Evolutionary conservation across 2,329 filamentous ascomycete species (phyloP).

Genomic region (Aspergillus pseudonomiae): DNA sequence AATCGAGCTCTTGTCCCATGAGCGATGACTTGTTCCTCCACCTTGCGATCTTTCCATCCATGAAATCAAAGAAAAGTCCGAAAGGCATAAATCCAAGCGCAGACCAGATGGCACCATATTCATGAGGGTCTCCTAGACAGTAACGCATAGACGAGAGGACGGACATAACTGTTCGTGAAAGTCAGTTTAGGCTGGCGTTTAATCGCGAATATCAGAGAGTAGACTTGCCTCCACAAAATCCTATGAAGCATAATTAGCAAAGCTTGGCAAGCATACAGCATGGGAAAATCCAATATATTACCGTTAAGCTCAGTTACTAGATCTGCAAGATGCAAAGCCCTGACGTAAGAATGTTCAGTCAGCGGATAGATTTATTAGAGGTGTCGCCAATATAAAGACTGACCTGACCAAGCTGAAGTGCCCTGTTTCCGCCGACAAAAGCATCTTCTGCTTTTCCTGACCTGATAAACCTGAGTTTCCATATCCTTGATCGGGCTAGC

Average conservation of each 20-base stretch:
- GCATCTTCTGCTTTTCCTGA: conserved; percentile 54
- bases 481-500: conserved; percentile 6
- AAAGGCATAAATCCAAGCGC: conserved; percentile 88
- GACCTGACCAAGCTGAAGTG: conserved; percentile 56
- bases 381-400: conserved; percentile 21
- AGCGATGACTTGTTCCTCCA: conserved; percentile 97
- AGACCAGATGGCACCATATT: conserved; percentile 73
- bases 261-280: background rate
- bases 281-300: conserved; percentile 25
- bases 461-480: conserved; percentile 31
- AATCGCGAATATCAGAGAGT: background rate
- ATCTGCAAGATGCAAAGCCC: conserved; percentile 54
- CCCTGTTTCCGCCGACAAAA: conserved; percentile 50
- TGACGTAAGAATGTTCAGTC: conserved; percentile 25
- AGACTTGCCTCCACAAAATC: conserved; percentile 53
- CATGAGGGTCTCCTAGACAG: conserved; percentile 71
- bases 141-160: conserved; percentile 94
- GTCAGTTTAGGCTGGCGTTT: conserved; percentile 21
- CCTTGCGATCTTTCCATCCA: conserved; percentile 93
- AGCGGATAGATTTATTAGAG: conserved; percentile 9
- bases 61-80: conserved; percentile 95
- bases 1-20: conserved; percentile 98
- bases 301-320: conserved; percentile 55
- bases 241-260: conserved; percentile 33
- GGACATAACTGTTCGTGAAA: conserved; percentile 70